Evolutionary conservation across 1,284 basidiomycete genomes (phyloP).

Genomic region (Microbotryum scabiosae): DNA sequence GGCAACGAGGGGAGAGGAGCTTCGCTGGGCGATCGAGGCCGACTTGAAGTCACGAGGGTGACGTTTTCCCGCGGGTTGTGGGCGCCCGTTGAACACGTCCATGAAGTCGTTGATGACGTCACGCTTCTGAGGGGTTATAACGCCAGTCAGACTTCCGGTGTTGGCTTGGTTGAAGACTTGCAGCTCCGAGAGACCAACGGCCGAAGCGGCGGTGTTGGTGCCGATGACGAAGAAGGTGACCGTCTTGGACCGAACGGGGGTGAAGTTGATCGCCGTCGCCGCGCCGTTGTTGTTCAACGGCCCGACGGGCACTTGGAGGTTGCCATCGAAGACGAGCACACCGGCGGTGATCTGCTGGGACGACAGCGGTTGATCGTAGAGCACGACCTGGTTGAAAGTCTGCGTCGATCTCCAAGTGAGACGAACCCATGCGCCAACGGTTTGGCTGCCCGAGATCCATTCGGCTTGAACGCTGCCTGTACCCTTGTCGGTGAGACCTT

Average conservation of each 20-base stretch:
- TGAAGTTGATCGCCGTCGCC: neutral
- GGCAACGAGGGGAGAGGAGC: neutral
- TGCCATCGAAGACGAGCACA: neutral
- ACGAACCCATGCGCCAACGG: neutral
- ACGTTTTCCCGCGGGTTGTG: neutral
- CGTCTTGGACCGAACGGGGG: neutral
- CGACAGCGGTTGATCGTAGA: neutral
- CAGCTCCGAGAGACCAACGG: neutral
- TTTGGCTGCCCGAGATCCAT: neutral
- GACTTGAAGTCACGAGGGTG: conserved; percentile 7
- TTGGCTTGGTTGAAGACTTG: neutral
- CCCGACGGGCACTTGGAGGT: neutral
- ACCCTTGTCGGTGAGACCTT: neutral
- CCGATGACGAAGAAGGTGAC: neutral
- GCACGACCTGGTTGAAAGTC: conserved; percentile 1
- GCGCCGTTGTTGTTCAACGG: neutral
- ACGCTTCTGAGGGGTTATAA: neutral
- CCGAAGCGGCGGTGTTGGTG: neutral
- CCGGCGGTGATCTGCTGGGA: neutral
- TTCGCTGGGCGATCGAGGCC: neutral
- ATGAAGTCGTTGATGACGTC: neutral
- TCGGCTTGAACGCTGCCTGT: neutral
- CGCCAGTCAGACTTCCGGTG: too few species aligned
- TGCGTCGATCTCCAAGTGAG: neutral
- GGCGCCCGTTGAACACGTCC: neutral